Percentiles rank a stretch among this genome's conserved stretches.
Evolutionary conservation across 78 protist species (phyloP).

Genomic region (Dictyostelium capitatum): DNA sequence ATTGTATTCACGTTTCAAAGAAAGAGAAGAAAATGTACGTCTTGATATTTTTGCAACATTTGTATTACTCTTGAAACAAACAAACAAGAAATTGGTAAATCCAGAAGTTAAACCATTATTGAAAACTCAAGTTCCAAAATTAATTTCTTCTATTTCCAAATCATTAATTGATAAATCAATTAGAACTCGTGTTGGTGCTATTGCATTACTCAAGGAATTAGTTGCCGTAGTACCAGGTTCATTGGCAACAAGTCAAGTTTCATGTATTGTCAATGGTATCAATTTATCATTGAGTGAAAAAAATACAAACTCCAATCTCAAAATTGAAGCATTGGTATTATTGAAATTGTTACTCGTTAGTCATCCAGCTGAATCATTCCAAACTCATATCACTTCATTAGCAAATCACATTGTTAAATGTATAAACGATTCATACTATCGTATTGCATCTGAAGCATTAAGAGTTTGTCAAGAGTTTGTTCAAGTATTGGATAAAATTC

Average conservation of each 20-base stretch:
- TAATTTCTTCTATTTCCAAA: slow-evolving; percentile 37
- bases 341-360: slow-evolving; percentile 61
- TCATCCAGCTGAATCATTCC: slow-evolving; percentile 78
- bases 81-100: slow-evolving; percentile 27
- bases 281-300: slow-evolving; percentile 59
- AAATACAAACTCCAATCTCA: slow-evolving; percentile 70
- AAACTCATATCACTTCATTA: slow-evolving; percentile 31
- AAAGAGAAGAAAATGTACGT: slow-evolving; percentile 95
- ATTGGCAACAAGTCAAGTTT: slow-evolving; percentile 30
- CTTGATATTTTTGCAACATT: slow-evolving; percentile 64
- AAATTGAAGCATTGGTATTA: slow-evolving; percentile 84
- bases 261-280: slow-evolving; percentile 63
- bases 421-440: slow-evolving; percentile 90
- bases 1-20: slow-evolving; percentile 85
- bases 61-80: slow-evolving; percentile 69
- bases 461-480: slow-evolving; percentile 87
- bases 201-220: slow-evolving; percentile 78
- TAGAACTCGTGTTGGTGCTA: slow-evolving; percentile 87
- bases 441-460: slow-evolving; percentile 89
- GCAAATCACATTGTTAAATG: slow-evolving; percentile 63
- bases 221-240: slow-evolving; percentile 56
- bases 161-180: slow-evolving; percentile 63
- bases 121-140: slow-evolving; percentile 62
- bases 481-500: slow-evolving; percentile 36
- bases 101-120: slow-evolving; percentile 88